Evolutionary conservation across 495 filamentous ascomycete genomes (phyloP).

Genomic region (Penicillium parvum): DNA sequence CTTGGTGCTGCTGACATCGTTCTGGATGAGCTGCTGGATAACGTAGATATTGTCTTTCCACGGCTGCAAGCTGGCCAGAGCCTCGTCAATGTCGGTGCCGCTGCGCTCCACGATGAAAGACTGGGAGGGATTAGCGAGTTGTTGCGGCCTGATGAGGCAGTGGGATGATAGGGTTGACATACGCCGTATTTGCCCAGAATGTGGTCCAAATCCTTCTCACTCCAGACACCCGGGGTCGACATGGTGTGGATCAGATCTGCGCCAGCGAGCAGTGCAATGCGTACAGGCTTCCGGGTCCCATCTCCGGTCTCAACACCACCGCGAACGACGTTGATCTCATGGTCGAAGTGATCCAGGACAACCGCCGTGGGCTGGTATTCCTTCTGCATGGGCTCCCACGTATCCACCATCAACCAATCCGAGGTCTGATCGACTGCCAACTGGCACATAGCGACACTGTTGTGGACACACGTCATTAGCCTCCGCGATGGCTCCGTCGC

Average conservation of each 20-base stretch:
- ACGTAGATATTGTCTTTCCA: constrained; percentile 79
- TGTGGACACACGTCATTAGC: constrained; percentile 10
- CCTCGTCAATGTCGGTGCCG: constrained; percentile 86
- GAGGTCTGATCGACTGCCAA: constrained; percentile 72
- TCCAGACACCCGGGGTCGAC: constrained; percentile 74
- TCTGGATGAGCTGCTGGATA: constrained; percentile 84
- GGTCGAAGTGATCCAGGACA: constrained; percentile 82
- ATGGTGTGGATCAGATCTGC: constrained; percentile 87
- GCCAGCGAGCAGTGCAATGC: constrained; percentile 72
- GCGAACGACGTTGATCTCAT: constrained; percentile 78
- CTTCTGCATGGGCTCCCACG: constrained; percentile 68
- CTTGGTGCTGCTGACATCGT: constrained; percentile 86
- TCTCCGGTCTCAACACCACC: constrained; percentile 65
- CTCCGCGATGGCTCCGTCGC: background rate
- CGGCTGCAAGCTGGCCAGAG: constrained; percentile 66
- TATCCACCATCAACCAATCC: constrained; percentile 82
- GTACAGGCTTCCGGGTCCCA: constrained; percentile 56
- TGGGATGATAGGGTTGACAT: constrained; percentile 14
- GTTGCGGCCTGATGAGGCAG: too few relatives aligned
- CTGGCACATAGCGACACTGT: constrained; percentile 63
- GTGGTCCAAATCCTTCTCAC: constrained; percentile 72
- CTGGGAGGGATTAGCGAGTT: constrained; percentile 15
- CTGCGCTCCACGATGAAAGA: constrained; percentile 85
- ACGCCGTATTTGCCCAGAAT: constrained; percentile 80
- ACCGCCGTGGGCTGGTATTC: constrained; percentile 84